Percentiles rank a stretch among this genome's conserved stretches.
These are phyloP conservation scores for Diaporthe sp. DNA, from an alignment of 2,329 filamentous ascomycete species.

Conservation along the genomic window DNA sequence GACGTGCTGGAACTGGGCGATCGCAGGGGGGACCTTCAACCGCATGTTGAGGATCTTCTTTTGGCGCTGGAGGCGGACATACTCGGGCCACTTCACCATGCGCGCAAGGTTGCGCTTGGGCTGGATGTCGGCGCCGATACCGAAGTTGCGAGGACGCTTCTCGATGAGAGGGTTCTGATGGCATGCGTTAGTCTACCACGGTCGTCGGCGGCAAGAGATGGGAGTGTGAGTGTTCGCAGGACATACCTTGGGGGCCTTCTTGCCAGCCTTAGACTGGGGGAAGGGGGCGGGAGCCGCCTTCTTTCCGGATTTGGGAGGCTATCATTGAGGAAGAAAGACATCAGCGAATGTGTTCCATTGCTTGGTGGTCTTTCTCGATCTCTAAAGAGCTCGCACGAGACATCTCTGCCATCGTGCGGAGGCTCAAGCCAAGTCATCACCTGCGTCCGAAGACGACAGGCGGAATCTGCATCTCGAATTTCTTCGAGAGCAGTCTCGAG, in stretches of 20 bases:
- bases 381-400: conserved; percentile 83
- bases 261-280: conserved; percentile 92
- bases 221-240: conserved; percentile 6
- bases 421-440: conserved; percentile 79
- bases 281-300: conserved; percentile 98
- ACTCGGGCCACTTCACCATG: conserved; percentile 99
- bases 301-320: conserved; percentile 99
- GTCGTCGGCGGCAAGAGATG: not conserved
- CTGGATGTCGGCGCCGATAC: conserved; percentile 99
- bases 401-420: conserved; percentile 68
- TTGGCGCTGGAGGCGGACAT: conserved; percentile 96
- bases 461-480: conserved; percentile 56
- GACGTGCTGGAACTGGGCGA: conserved; percentile 97
- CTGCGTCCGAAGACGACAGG: conserved; percentile 58
- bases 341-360: conserved; percentile 89
- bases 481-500: conserved; percentile 48
- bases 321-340: conserved; percentile 99
- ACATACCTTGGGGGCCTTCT: conserved; percentile 98
- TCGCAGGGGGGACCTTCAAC: conserved; percentile 97
- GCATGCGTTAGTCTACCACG: conserved; percentile 42
- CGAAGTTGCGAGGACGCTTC: conserved; percentile 97
- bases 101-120: conserved; percentile 94
- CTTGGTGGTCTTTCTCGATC: conserved; percentile 85
- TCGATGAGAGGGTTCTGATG: conserved; percentile 97
- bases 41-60: conserved; percentile 97